These are phyloP conservation scores for Epicoccum sorghinum DNA, from an alignment of 2,329 filamentous ascomycete genomes.

Conservation along the genomic window DNA sequence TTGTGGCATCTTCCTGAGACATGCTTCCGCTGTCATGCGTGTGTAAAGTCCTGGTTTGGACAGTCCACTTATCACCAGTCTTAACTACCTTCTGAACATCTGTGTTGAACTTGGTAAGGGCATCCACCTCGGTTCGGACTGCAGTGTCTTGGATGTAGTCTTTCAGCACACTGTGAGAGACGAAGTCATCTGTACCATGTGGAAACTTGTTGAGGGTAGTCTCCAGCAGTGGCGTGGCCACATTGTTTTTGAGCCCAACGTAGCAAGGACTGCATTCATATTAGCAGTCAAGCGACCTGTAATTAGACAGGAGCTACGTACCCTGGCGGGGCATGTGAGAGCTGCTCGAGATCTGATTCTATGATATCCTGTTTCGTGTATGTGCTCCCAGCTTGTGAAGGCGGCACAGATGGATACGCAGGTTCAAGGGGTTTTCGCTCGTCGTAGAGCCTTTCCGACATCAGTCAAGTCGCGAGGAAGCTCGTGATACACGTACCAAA, in stretches of 20 bases:
- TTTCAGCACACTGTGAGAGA: constrained; percentile 62
- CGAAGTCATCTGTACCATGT: constrained; percentile 63
- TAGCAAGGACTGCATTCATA: constrained; percentile 55
- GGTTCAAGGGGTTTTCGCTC: constrained; percentile 57
- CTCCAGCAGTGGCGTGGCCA: constrained; percentile 58
- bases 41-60: constrained; percentile 56
- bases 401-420: constrained; percentile 49
- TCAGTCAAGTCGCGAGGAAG: not conserved
- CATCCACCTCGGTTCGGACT: constrained; percentile 55
- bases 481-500: constrained; percentile 54
- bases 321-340: constrained; percentile 59
- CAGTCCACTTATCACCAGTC: constrained; percentile 55
- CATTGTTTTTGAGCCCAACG: constrained; percentile 60
- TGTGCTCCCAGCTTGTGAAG: constrained; percentile 28
- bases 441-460: constrained; percentile 53
- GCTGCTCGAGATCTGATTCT: constrained; percentile 20
- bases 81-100: constrained; percentile 63
- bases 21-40: constrained; percentile 19
- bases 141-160: constrained; percentile 68
- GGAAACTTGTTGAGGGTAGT: constrained; percentile 63
- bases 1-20: constrained; percentile 1
- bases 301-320: constrained; percentile 24
- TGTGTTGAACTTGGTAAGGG: constrained; percentile 62
- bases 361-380: constrained; percentile 20
- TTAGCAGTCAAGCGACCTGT: not conserved